A percentile compares a stretch with the other conserved stretches of the same genome.
These are phyloP conservation scores for Tagetes patula DNA, from an alignment of 129 eudicot genomes.

Conservation along the genomic window DNA sequence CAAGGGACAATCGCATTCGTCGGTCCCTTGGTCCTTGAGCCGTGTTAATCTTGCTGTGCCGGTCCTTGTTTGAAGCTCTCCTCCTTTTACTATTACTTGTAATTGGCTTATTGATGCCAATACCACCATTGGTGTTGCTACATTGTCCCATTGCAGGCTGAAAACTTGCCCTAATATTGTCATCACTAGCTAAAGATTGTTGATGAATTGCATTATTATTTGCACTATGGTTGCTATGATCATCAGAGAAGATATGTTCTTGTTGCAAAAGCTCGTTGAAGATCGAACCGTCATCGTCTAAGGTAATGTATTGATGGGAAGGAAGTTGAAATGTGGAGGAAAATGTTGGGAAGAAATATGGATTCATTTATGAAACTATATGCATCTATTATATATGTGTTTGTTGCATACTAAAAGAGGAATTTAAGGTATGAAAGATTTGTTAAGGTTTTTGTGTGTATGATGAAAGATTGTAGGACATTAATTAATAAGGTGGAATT, in stretches of 20 bases:
- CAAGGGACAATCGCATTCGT: slow-evolving; percentile 40
- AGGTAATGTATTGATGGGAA: slow-evolving; percentile 32
- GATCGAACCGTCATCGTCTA: slow-evolving; percentile 41
- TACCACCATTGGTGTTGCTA: slow-evolving; percentile 8
- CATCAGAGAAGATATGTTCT: slow-evolving; percentile 16
- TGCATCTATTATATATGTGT: background rate
- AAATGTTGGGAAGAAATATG: slow-evolving; percentile 13
- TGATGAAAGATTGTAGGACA: slow-evolving; percentile 14
- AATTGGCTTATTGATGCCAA: slow-evolving; percentile 10
- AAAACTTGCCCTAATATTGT: background rate
- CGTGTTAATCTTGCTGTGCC: slow-evolving; percentile 81
- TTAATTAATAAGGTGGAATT: slow-evolving; percentile 25
- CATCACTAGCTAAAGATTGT: background rate
- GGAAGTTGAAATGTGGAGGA: slow-evolving; percentile 30
- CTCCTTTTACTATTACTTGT: slow-evolving; percentile 9
- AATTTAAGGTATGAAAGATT: too few relatives aligned
- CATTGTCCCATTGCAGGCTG: slow-evolving; percentile 17
- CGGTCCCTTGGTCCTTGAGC: slow-evolving; percentile 79
- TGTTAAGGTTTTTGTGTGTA: background rate
- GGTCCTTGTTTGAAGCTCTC: slow-evolving; percentile 42
- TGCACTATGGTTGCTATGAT: slow-evolving; percentile 21
- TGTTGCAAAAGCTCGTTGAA: slow-evolving; percentile 29
- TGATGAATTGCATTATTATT: slow-evolving; percentile 18
- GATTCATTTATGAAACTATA: background rate
- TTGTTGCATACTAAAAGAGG: background rate